Evolutionary conservation across 192 early-diverging fungal species (phyloP).

Genomic region (Martensiomyces pterosporus): DNA sequence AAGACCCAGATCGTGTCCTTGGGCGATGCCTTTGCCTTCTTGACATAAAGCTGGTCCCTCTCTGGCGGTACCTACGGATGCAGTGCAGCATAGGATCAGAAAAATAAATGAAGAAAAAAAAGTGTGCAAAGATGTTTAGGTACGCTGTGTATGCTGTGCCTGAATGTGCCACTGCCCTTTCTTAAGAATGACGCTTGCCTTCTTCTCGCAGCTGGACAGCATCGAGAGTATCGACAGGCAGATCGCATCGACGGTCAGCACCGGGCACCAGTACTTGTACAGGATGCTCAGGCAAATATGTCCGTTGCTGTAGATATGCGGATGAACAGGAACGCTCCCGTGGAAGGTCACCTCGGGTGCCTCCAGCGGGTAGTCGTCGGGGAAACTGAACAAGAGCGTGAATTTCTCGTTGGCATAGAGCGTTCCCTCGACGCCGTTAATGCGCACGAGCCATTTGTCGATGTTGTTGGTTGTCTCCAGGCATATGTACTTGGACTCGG

Average conservation of each 20-base stretch:
- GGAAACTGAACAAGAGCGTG: slow-evolving; percentile 64
- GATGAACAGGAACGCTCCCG: slow-evolving; percentile 62
- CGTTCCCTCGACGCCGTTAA: slow-evolving; percentile 63
- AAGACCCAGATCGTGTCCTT: slow-evolving; percentile 47
- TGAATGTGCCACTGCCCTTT: neutral
- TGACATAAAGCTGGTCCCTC: slow-evolving; percentile 29
- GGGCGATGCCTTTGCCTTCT: slow-evolving; percentile 37
- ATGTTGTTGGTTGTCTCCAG: slow-evolving; percentile 37
- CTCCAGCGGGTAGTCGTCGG: slow-evolving; percentile 68
- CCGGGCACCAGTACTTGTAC: slow-evolving; percentile 91
- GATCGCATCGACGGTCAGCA: slow-evolving; percentile 82
- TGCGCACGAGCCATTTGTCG: slow-evolving; percentile 59
- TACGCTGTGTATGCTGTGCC: neutral
- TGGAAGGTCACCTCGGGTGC: slow-evolving; percentile 69
- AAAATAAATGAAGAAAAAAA: neutral
- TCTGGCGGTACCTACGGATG: slow-evolving; percentile 27
- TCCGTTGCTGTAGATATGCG: slow-evolving; percentile 87
- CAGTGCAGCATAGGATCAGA: neutral
- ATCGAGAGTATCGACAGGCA: slow-evolving; percentile 90
- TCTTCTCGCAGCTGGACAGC: slow-evolving; percentile 80
- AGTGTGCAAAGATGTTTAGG: too few relatives aligned
- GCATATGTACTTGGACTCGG: slow-evolving; percentile 9
- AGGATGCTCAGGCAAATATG: slow-evolving; percentile 96
- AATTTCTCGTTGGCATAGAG: slow-evolving; percentile 57
- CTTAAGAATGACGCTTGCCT: slow-evolving; percentile 38